Evolutionary conservation across 1,284 basidiomycete genomes (phyloP), one percentile per base, ranked within the genome.

Genomic region (Xerocomus minutiporus): DNA sequence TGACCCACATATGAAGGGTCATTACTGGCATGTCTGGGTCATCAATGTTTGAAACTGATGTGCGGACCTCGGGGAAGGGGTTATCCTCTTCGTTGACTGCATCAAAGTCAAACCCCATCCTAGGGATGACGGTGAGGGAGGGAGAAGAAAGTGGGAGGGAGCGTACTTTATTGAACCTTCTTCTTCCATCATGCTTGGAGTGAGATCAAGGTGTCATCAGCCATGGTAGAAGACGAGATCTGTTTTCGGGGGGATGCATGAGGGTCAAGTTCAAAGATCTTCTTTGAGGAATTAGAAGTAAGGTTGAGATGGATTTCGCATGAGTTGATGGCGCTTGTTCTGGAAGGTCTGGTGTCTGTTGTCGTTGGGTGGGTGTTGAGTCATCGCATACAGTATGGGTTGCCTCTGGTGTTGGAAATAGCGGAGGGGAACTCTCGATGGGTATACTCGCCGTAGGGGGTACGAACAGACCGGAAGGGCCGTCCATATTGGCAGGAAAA

Each of bases 31-130:
- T 97, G 54, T 94, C 91, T n/a, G 91, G 86, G 70, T 97, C 93
- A 67, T 97, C 94, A 56, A 95, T 88, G 65, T 98, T 98, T 41
- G 94, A 97, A 9, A 99, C 97, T 1, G 91, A 93, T 0, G 95
- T 94, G 36, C 96, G 82, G 3, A 97, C 94, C 74, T 99, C 97
- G 0, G 93, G 89, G 72, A 91, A 99, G 0, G 96, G 96, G 60
- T 91, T 95, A 69, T 99, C 97, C 71, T 98, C 96, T 55, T 97
- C 93, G 57, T 87, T 85, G 54, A 86, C 77, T 1, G 81, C 81
- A 63, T 86, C 84, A 62, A 89, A 83, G 70, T 88, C 86, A 55
- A 88, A 88, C 63, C 83, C 84, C 83, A 89, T 86, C 73, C 85
- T 88, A 56, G 32, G 35, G 4, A 47, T 6, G 28, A 25, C 17